A percentile compares a stretch with the other conserved stretches of the same genome.
These are phyloP conservation scores for Brettanomyces nanus DNA, from an alignment of 805 yeast genomes.

Conservation along the genomic window DNA sequence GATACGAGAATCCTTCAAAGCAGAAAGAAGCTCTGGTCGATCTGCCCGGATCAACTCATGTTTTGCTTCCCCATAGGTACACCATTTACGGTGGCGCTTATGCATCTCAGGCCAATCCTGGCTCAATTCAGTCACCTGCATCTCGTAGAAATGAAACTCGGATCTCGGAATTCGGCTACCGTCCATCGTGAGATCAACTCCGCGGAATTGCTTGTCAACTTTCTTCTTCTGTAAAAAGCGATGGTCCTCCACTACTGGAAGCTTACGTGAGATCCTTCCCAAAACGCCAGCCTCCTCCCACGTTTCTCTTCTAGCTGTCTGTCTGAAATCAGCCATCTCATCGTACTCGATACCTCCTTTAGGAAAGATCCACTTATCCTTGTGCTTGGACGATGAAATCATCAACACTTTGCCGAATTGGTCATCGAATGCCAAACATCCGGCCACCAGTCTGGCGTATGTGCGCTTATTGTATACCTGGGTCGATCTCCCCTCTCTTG, in stretches of 20 bases:
- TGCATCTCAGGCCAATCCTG: constrained; percentile 69
- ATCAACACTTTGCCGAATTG: constrained; percentile 58
- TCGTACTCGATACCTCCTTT: constrained; percentile 94
- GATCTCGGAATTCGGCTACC: constrained; percentile 47
- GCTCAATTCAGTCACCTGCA: constrained; percentile 49
- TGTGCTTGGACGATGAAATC: constrained; percentile 66
- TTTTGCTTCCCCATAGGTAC: constrained; percentile 57
- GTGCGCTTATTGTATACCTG: constrained; percentile 50
- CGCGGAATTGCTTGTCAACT: constrained; percentile 11
- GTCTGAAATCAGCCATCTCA: constrained; percentile 40
- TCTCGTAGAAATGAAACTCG: constrained; percentile 85
- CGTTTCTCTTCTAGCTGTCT: constrained; percentile 75
- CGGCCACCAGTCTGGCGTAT: constrained; percentile 89
- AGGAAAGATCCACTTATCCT: constrained; percentile 78
- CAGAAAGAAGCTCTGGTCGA: constrained; percentile 61
- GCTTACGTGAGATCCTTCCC: constrained; percentile 46
- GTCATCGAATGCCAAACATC: constrained; percentile 67
- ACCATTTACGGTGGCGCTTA: constrained; percentile 67
- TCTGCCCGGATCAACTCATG: constrained; percentile 48
- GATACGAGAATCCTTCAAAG: constrained; percentile 50
- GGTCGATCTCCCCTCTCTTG: constrained; percentile 50
- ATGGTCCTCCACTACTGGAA: constrained; percentile 62
- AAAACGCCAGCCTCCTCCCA: constrained; percentile 97
- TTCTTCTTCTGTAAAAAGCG: constrained; percentile 18
- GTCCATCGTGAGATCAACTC: constrained; percentile 17